Conservation (phyloP, 1,284 basidiomycete species). For the Apiotrichum porosum region DNA sequence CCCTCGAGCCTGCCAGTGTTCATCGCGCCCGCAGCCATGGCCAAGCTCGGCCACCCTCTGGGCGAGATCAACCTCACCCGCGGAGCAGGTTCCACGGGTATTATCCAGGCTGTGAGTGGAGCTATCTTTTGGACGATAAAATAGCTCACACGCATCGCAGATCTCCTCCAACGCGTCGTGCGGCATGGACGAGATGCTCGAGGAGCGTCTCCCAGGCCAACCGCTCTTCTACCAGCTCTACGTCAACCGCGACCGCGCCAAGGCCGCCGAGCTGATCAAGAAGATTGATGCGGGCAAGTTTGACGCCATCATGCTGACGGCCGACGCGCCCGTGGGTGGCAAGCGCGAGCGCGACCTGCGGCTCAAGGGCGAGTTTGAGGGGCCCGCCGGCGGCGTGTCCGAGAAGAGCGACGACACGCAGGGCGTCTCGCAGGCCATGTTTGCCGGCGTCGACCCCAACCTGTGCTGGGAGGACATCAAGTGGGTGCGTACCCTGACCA, state of each 20-base stretch:
- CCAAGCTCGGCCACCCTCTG: slow-evolving; percentile 82
- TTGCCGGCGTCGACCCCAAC: slow-evolving; percentile 42
- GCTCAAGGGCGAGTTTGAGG: slow-evolving; percentile 44
- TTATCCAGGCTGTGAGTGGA: slow-evolving; percentile 69
- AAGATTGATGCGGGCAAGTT: slow-evolving; percentile 63
- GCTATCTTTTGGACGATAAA: background rate
- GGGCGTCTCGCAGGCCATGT: slow-evolving; percentile 41
- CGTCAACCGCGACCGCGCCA: slow-evolving; percentile 67
- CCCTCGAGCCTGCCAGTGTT: slow-evolving; percentile 73
- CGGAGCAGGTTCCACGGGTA: slow-evolving; percentile 63
- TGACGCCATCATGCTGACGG: slow-evolving; percentile 78
- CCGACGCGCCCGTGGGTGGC: slow-evolving; percentile 79
- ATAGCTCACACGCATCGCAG: slow-evolving; percentile 10
- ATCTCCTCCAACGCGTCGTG: slow-evolving; percentile 80
- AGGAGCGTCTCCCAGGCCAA: slow-evolving; percentile 55
- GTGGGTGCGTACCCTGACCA: slow-evolving; percentile 70
- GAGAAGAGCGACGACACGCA: slow-evolving; percentile 34
- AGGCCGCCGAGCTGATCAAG: slow-evolving; percentile 66
- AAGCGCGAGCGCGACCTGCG: slow-evolving; percentile 74
- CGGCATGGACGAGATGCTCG: slow-evolving; percentile 56
- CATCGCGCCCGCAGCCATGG: slow-evolving; percentile 76
- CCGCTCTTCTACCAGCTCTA: slow-evolving; percentile 78
- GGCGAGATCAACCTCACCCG: slow-evolving; percentile 80
- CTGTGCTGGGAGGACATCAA: slow-evolving; percentile 42
- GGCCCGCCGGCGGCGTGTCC: slow-evolving; percentile 38